phyloP scores from a whole-genome alignment of 257 asterid species.

The Capsicum chinense region DNA sequence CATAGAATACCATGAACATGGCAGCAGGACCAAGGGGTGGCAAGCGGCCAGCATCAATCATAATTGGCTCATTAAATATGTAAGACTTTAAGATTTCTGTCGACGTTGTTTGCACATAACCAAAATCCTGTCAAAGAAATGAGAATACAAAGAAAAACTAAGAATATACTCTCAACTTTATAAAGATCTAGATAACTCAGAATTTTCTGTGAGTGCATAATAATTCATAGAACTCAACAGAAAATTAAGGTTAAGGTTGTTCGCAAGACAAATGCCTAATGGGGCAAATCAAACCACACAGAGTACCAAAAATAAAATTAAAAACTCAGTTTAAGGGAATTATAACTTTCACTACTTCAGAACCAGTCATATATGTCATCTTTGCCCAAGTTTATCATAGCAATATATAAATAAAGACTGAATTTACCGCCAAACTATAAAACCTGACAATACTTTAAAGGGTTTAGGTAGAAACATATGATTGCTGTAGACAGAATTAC shows the following conservation, averaged over 20 bases:
- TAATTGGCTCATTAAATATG: conserved; percentile 94
- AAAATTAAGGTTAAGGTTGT: background rate
- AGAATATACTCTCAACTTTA: conserved; percentile 18
- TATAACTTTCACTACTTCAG: background rate
- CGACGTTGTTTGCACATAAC: conserved; percentile 96
- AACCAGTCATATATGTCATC: background rate
- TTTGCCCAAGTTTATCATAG: background rate
- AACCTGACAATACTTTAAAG: background rate
- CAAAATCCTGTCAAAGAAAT: conserved; percentile 77
- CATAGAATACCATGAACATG: conserved; percentile 73
- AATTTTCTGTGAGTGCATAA: background rate
- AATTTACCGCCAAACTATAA: background rate
- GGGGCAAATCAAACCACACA: background rate
- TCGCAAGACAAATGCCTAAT: background rate
- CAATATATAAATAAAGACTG: background rate
- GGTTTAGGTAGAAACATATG: background rate
- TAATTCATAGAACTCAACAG: background rate
- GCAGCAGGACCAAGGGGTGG: conserved; percentile 96
- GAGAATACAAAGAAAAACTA: conserved; percentile 27
- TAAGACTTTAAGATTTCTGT: conserved; percentile 95
- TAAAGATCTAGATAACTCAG: background rate
- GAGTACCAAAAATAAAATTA: background rate
- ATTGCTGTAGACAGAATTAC: conserved; percentile 1
- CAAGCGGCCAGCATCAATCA: conserved; percentile 85
- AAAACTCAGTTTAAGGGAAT: background rate